These are phyloP conservation scores for Ogataea ganodermae DNA, from an alignment of 805 yeast genomes.

Conservation along the genomic window DNA sequence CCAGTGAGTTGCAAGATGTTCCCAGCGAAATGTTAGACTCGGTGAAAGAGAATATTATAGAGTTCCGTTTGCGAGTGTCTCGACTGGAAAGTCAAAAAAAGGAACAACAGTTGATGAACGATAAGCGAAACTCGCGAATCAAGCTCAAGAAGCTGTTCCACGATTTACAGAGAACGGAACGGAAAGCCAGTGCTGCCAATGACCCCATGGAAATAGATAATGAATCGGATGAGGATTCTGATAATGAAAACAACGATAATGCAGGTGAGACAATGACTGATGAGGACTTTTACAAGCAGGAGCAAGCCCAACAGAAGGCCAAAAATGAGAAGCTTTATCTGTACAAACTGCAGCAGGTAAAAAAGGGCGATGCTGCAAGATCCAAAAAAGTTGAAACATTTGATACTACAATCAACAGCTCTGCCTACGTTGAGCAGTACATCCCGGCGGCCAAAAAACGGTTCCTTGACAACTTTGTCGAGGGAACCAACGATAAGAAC, in stretches of 20 bases:
- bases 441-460: conserved; percentile 26
- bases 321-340: conserved; percentile 20
- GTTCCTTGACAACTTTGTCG: conserved; percentile 34
- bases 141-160: conserved; percentile 46
- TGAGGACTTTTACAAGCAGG: conserved; percentile 23
- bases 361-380: conserved; percentile 29
- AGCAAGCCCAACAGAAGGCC: conserved; percentile 24
- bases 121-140: conserved; percentile 49
- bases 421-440: conserved; percentile 20
- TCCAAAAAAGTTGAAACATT: conserved; percentile 40
- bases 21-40: conserved; percentile 54
- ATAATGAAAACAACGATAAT: conserved; percentile 30
- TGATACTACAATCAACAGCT: conserved; percentile 32
- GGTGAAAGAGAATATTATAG: conserved; percentile 54
- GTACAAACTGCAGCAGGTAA: conserved; percentile 19
- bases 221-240: conserved; percentile 36
- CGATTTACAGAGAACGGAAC: conserved; percentile 26
- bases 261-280: conserved; percentile 25
- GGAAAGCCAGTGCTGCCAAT: conserved; percentile 23
- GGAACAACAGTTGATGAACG: conserved; percentile 48
- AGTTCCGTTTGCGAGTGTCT: conserved; percentile 56
- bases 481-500: conserved; percentile 19
- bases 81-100: conserved; percentile 54
- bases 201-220: conserved; percentile 21
- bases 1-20: conserved; percentile 56